phyloP scores from a whole-genome alignment of 2,329 filamentous ascomycete genomes.

The Ascochyta koolunga region DNA sequence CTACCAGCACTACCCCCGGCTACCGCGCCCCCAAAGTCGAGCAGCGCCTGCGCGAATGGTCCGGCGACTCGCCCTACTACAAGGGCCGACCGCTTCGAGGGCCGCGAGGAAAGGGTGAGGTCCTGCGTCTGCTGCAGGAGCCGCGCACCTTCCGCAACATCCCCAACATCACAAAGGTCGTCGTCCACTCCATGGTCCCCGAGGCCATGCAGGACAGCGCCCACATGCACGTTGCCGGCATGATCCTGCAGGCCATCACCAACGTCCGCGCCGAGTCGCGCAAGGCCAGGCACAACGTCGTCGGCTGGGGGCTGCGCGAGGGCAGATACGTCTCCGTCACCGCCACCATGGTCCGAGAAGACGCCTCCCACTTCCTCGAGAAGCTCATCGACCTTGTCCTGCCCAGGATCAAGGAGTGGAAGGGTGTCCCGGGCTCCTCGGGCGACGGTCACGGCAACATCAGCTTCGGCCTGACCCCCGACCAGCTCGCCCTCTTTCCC shows the following conservation, averaged over 20 bases:
- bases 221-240: slow-evolving; percentile 80
- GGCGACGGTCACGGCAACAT: slow-evolving; percentile 92
- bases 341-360: slow-evolving; percentile 75
- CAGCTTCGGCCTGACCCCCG: slow-evolving; percentile 76
- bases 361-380: slow-evolving; percentile 88
- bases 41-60: slow-evolving; percentile 81
- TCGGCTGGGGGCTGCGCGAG: slow-evolving; percentile 74
- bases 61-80: slow-evolving; percentile 90
- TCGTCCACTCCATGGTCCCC: slow-evolving; percentile 76
- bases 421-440: slow-evolving; percentile 74
- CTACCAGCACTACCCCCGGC: slow-evolving; percentile 85
- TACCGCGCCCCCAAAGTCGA: slow-evolving; percentile 63
- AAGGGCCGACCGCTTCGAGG: slow-evolving; percentile 86
- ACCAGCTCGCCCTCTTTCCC: slow-evolving; percentile 82
- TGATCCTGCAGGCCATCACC: slow-evolving; percentile 84
- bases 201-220: slow-evolving; percentile 72
- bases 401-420: slow-evolving; percentile 96
- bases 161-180: slow-evolving; percentile 79
- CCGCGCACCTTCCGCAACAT: slow-evolving; percentile 80
- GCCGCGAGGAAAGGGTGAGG: slow-evolving; percentile 77
- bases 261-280: slow-evolving; percentile 76
- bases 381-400: slow-evolving; percentile 90
- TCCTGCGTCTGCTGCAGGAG: slow-evolving; percentile 70
- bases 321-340: slow-evolving; percentile 78
- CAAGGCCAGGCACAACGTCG: slow-evolving; percentile 71